Conservation (phyloP, 495 filamentous ascomycete species). For the Penicillium verhagenii region DNA sequence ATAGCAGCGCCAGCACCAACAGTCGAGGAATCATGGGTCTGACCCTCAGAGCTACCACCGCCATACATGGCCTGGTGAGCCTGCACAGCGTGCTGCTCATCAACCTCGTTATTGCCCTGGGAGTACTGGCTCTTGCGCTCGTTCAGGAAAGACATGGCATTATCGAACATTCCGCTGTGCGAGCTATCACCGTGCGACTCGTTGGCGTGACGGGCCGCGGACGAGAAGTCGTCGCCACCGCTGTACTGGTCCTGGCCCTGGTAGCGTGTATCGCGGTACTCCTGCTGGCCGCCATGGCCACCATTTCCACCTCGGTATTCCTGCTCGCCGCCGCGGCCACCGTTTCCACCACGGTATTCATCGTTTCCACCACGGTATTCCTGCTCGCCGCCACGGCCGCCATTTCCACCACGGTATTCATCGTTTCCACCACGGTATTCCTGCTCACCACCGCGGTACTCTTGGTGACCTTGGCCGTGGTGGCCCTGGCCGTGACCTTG, state of each 20-base stretch:
- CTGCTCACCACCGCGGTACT: neutral
- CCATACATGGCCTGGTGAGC: constrained; percentile 59
- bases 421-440: constrained; percentile 14
- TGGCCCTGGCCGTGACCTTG: constrained; percentile 2
- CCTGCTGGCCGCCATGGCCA: neutral
- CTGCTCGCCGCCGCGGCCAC: neutral
- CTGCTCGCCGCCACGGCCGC: neutral
- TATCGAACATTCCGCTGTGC: constrained; percentile 47
- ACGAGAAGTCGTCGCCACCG: constrained; percentile 41
- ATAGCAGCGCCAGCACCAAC: constrained; percentile 63
- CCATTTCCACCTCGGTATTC: neutral
- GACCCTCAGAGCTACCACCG: constrained; percentile 22
- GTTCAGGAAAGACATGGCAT: constrained; percentile 47
- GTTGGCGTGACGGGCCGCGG: constrained; percentile 47
- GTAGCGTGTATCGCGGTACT: constrained; percentile 22
- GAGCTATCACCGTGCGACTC: constrained; percentile 33
- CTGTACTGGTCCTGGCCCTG: constrained; percentile 5
- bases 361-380: constrained; percentile 14
- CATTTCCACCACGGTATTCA: constrained; percentile 22
- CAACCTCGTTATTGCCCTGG: constrained; percentile 40
- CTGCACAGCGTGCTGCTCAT: constrained; percentile 55
- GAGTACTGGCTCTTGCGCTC: constrained; percentile 35
- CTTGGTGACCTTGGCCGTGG: constrained; percentile 6
- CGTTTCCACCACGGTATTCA: constrained; percentile 22
- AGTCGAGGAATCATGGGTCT: constrained; percentile 35